phyloP scores from a whole-genome alignment of 1,284 basidiomycete genomes.

The Pisolithus thermaeus region DNA sequence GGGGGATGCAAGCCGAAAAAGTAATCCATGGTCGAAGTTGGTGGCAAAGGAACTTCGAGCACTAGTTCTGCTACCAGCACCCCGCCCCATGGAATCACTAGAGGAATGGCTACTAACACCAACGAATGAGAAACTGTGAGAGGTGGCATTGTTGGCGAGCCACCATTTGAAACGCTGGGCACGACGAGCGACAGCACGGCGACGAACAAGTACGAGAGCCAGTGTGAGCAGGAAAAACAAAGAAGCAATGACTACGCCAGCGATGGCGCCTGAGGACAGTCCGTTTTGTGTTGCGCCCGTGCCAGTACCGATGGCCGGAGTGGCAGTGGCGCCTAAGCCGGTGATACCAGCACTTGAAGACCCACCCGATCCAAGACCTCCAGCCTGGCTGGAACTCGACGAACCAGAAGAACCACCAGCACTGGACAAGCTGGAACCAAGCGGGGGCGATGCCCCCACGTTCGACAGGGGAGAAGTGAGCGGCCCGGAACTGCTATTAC shows the following conservation, averaged over 20 bases:
- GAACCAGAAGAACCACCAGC: neutral
- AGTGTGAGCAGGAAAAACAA: slow-evolving; percentile 18
- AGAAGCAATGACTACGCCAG: slow-evolving; percentile 24
- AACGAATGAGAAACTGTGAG: slow-evolving; percentile 3
- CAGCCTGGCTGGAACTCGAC: slow-evolving; percentile 2
- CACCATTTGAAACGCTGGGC: slow-evolving; percentile 28
- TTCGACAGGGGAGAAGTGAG: neutral
- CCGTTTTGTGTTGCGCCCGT: slow-evolving; percentile 6
- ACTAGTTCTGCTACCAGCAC: slow-evolving; percentile 13
- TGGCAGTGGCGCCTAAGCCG: slow-evolving; percentile 1
- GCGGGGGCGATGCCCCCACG: neutral
- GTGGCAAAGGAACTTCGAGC: slow-evolving; percentile 44
- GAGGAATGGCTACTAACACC: neutral
- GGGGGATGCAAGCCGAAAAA: slow-evolving; percentile 14
- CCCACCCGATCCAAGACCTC: neutral
- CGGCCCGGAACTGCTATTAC: neutral
- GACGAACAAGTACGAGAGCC: slow-evolving; percentile 28
- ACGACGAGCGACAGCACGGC: slow-evolving; percentile 28
- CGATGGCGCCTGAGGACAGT: slow-evolving; percentile 25
- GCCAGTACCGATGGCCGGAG: slow-evolving; percentile 3
- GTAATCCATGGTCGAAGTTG: slow-evolving; percentile 32
- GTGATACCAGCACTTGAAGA: neutral
- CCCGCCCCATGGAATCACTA: slow-evolving; percentile 2
- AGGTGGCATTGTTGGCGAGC: slow-evolving; percentile 4
- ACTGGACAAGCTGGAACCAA: neutral